Percentiles rank a stretch among this genome's conserved stretches.
Conservation (phyloP, 1,139 yeast species). For the Debaryomyces nepalensis region DNA sequence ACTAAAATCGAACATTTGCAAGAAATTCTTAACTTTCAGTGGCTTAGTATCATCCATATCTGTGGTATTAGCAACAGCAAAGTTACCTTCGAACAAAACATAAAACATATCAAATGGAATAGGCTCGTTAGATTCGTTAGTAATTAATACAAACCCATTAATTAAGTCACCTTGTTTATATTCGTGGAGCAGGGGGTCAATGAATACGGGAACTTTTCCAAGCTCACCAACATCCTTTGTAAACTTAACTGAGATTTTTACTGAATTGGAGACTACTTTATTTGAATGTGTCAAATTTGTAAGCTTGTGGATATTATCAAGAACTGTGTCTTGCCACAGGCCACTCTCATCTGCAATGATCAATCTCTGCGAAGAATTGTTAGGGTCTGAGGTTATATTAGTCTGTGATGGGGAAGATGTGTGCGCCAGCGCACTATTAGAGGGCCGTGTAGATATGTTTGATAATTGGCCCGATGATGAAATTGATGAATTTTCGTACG, state of each 20-base stretch:
- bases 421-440: neutral
- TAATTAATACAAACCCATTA: conserved; percentile 41
- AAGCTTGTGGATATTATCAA: conserved; percentile 43
- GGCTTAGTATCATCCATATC: conserved; percentile 20
- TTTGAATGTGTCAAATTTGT: conserved; percentile 37
- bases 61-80: conserved; percentile 22
- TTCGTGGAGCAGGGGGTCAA: conserved; percentile 41
- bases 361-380: conserved; percentile 13
- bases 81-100: conserved; percentile 45
- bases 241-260: conserved; percentile 36
- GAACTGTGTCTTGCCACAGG: conserved; percentile 43
- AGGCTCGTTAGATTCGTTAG: conserved; percentile 29
- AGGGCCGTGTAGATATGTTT: neutral
- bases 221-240: conserved; percentile 42
- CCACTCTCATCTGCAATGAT: conserved; percentile 41
- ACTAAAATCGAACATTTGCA: conserved; percentile 51
- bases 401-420: neutral
- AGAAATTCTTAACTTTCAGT: conserved; percentile 28
- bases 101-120: conserved; percentile 49
- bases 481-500: conserved; percentile 14
- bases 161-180: conserved; percentile 47
- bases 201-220: conserved; percentile 32
- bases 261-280: conserved; percentile 31
- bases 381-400: conserved; percentile 3
- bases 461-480: neutral